Evolutionary conservation across 768 basidiomycete species (phyloP), one percentile per base, ranked within the genome.

Genomic region (Tulasnella sp.): DNA sequence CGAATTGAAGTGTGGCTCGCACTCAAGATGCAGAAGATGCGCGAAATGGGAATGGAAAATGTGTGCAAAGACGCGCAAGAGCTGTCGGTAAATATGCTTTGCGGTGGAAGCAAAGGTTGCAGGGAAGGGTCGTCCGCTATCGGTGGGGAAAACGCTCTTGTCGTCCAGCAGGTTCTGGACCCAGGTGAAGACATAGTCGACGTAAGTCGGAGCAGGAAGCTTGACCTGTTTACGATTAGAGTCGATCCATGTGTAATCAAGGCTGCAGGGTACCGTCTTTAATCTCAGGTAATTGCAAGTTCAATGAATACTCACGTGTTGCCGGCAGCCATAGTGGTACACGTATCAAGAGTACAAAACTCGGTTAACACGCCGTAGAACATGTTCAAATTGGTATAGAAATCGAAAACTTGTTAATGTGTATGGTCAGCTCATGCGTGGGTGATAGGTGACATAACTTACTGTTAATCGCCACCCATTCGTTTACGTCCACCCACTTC

Each of bases 141-240:
- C 94, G 8, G 93, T 91, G 4, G 93, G 94, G 75, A 97, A 97
- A 54, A 84, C 81, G 63, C 80, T 83, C 65, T 97, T 92, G 72
- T 98, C 93, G 63, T 97, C 89, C 31, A 97, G 75, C 25, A 94
- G 76, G 66, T 87, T 92, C 69, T 98, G 94, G 25, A 96, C 80
- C 75, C 90, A 92, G 3, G 92, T 90, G 85, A 97, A 91, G 64
- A 97, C 94, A 62, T 89, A 94, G 74, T 97, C 94, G 65, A 97
- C 90, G 70, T 97, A 97, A 1, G 88, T 93, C 5, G 94, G 91
- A 12, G 94, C 94, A 1, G 94, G 83, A 0, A 97, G 75, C 62
- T 84, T 75, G 23, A 92, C 83, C 59, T 84, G 83, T 67, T 90
- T 89, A 58, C 91, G 86, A 65, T 83, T 86, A 64, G 89, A 85